Evolutionary conservation across 176 grass and related monocot species (phyloP).

Genomic region (Musa troglodytarum): DNA sequence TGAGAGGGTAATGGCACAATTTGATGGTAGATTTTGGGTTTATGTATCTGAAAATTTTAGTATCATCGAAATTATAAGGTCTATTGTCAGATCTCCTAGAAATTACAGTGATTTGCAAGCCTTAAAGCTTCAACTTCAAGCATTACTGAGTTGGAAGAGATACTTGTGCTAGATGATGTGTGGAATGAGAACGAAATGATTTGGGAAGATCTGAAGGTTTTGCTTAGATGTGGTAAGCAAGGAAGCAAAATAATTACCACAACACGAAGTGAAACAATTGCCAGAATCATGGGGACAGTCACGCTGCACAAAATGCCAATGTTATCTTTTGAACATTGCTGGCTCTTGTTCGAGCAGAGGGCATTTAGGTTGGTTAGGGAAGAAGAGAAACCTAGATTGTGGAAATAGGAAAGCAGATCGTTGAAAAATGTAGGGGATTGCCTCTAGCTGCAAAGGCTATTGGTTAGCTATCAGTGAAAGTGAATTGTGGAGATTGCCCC

Average conservation of each 20-base stretch:
- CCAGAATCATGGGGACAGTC: not conserved
- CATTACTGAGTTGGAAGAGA: not conserved
- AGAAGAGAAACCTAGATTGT: not conserved
- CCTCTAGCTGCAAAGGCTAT: slow-evolving; percentile 25
- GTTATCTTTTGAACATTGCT: slow-evolving; percentile 3
- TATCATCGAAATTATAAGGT: slow-evolving; percentile 2
- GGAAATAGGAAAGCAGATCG: slow-evolving; percentile 15
- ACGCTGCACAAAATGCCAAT: not conserved
- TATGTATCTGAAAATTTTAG: slow-evolving; percentile 20
- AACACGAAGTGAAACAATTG: not conserved
- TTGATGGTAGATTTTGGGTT: slow-evolving; percentile 2
- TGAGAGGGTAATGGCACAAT: no score
- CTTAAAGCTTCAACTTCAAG: not conserved
- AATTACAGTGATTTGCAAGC: slow-evolving; percentile 8
- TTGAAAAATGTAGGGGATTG: slow-evolving; percentile 18
- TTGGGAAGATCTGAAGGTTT: slow-evolving; percentile 5
- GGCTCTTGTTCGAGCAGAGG: slow-evolving; percentile 3
- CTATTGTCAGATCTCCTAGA: slow-evolving; percentile 9
- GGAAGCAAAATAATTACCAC: slow-evolving; percentile 26
- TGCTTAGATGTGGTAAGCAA: not conserved
- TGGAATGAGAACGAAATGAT: slow-evolving; percentile 2
- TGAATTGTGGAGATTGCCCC: slow-evolving; percentile 6
- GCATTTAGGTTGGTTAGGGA: not conserved
- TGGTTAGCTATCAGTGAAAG: slow-evolving; percentile 10
- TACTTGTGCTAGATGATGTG: slow-evolving; percentile 26